Percentiles rank a stretch among this genome's conserved stretches.
These are phyloP conservation scores for Acer yangbiense DNA, from an alignment of 345 rosid genomes.

Conservation along the genomic window DNA sequence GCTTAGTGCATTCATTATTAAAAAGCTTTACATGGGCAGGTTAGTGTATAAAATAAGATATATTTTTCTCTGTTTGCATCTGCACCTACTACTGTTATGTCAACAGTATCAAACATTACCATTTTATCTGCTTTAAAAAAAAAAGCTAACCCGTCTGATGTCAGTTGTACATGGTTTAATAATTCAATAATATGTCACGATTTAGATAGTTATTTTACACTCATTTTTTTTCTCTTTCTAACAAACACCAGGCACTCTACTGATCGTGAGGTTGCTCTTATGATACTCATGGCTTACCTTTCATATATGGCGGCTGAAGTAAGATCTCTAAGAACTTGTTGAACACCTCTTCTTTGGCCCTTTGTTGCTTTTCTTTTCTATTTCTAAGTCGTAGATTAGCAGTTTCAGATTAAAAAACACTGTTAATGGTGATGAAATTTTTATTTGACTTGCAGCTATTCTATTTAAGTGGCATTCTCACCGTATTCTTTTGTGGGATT, in stretches of 20 bases:
- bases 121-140: background rate
- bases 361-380: constrained; percentile 2
- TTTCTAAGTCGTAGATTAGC: background rate
- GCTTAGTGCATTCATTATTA: constrained; percentile 83
- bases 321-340: constrained; percentile 29
- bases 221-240: constrained; percentile 19
- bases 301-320: constrained; percentile 94
- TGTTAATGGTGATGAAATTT: constrained; percentile 9
- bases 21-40: constrained; percentile 92
- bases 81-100: background rate
- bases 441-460: constrained; percentile 59
- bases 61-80: background rate
- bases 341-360: constrained; percentile 9
- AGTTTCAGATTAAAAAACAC: background rate
- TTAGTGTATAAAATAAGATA: constrained; percentile 24
- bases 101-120: background rate
- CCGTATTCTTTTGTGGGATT: constrained; percentile 96
- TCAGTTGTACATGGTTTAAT: background rate
- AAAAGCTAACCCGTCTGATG: background rate
- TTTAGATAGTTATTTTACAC: background rate
- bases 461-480: constrained; percentile 83
- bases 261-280: constrained; percentile 93
- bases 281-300: constrained; percentile 94
- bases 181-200: background rate
- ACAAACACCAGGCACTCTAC: constrained; percentile 73